phyloP scores from a whole-genome alignment of 495 filamentous ascomycete species.

The Aspergillus panamensis region DNA sequence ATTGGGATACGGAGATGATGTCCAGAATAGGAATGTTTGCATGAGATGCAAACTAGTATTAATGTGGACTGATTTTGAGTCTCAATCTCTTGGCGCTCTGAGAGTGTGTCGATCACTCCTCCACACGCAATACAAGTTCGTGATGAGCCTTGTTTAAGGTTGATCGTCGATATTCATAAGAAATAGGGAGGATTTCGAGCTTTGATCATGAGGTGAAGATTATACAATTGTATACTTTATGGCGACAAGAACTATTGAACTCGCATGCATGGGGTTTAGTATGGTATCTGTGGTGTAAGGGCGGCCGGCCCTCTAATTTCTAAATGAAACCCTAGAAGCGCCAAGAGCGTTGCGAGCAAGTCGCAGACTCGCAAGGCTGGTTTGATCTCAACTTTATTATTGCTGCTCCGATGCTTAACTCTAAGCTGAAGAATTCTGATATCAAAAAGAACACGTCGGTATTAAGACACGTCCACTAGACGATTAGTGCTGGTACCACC shows the following conservation, averaged over 20 bases:
- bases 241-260: not conserved
- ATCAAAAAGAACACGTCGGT: not conserved
- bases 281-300: not conserved
- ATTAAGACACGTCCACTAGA: not conserved
- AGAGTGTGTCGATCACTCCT: not conserved
- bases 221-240: not conserved
- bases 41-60: constrained; percentile 3
- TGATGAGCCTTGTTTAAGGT: not conserved
- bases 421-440: constrained; percentile 1
- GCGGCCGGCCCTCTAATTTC: not conserved
- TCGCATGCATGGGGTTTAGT: not conserved
- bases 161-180: not conserved
- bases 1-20: constrained; percentile 23
- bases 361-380: not conserved
- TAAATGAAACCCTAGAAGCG: constrained; percentile 5
- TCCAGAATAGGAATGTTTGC: constrained; percentile 1
- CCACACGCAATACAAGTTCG: not conserved
- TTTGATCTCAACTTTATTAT: not conserved
- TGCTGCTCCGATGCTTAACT: not conserved
- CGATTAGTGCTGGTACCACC: too few relatives aligned
- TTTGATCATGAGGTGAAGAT: not conserved
- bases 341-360: constrained; percentile 2
- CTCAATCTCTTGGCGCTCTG: constrained; percentile 11
- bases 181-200: not conserved
- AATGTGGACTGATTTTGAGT: not conserved